Percentiles rank a stretch among this genome's conserved stretches.
These are phyloP conservation scores for Coemansia sp. DNA, from an alignment of 192 early-diverging fungal genomes.

Conservation along the genomic window DNA sequence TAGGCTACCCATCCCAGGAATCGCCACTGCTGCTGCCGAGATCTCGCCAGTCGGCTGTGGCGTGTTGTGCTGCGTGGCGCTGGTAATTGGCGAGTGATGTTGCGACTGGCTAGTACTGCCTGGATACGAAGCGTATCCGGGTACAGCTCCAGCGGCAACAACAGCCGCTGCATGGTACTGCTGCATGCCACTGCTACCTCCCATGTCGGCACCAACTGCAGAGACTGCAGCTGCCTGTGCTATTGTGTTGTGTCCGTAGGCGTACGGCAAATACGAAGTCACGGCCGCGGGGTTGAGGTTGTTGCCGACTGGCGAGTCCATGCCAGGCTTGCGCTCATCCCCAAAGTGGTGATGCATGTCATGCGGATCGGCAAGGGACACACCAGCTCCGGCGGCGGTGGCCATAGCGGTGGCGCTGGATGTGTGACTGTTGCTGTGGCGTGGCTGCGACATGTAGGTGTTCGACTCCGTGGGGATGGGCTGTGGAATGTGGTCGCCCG, in stretches of 20 bases:
- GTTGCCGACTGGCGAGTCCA: slow-evolving; percentile 12
- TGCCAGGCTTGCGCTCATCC: slow-evolving; percentile 40
- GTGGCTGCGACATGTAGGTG: slow-evolving; percentile 54
- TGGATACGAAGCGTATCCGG: slow-evolving; percentile 46
- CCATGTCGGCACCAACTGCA: slow-evolving; percentile 15
- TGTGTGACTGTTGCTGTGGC: slow-evolving; percentile 13
- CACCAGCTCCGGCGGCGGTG: slow-evolving; percentile 16
- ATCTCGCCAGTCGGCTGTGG: slow-evolving; percentile 21
- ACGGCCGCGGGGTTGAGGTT: slow-evolving; percentile 9
- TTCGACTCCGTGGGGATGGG: slow-evolving; percentile 53
- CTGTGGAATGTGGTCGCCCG: slow-evolving; percentile 41
- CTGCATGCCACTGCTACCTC: slow-evolving; percentile 12
- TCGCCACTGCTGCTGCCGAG: slow-evolving; percentile 30
- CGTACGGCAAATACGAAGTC: slow-evolving; percentile 38
- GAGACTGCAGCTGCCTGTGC: slow-evolving; percentile 42
- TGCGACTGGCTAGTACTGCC: slow-evolving; percentile 51
- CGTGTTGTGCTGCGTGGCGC: slow-evolving; percentile 26
- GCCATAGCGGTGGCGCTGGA: slow-evolving; percentile 16
- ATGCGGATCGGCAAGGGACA: slow-evolving; percentile 7
- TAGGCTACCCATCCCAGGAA: slow-evolving; percentile 40
- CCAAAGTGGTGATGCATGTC: slow-evolving; percentile 18
- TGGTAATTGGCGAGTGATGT: slow-evolving; percentile 50
- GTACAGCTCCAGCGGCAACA: slow-evolving; percentile 19
- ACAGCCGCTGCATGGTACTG: slow-evolving; percentile 21
- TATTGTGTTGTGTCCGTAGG: slow-evolving; percentile 38